Base-by-base conservation (phyloP, 2,329 filamentous ascomycete species). In the Aureobasidium vineae region DNA sequence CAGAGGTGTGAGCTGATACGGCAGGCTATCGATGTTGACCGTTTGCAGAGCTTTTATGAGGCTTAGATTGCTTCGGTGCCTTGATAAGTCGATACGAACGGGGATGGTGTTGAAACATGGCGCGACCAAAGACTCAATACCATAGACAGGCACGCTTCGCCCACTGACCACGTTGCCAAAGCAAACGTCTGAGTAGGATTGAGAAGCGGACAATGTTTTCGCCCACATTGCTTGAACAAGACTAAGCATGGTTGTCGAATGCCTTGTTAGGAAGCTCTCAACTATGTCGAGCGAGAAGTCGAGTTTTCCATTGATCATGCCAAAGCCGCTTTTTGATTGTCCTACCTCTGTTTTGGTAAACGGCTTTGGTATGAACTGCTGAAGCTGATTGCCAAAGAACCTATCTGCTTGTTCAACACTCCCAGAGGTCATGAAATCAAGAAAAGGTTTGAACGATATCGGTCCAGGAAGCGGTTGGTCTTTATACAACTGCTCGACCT, bases 21-120 rank as follows among this genome's bases (percentile, higher is more conserved):
- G 80, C 21, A 94, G 71, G 2, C 87, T 77, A 0, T 87, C 81
- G 0, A 85, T 78, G 72, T 90, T 92, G 31, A 86, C 74, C 0
- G 77, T 76, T 61, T 92, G 88, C 2, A 91, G 81, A 2, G 78
- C 75, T 66, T 83, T 84, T 31, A 89, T 77, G 13, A 92, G 74
- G 5, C 87, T 83, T 0, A 81, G 71, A 66, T 88, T 87, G 19
- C 81, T 83, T 0, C 75, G 79, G 1, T 75, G 75, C 2, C 74
- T 73, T 1, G 81, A 77, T 11, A 90, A 68, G 38, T 86, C 77
- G 19, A 86, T 78, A 31, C 91, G 85, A 1, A 92, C 74, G 0
- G 93, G 92, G 15, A 97, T 78, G 0, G 93, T 96, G 73, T 97
- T 97, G 81, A 97, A 97, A 75, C 92, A 96, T 0, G 93, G 93